Base-by-base conservation (phyloP, 495 filamentous ascomycete species). In the Chaetomium cochliodes region DNA sequence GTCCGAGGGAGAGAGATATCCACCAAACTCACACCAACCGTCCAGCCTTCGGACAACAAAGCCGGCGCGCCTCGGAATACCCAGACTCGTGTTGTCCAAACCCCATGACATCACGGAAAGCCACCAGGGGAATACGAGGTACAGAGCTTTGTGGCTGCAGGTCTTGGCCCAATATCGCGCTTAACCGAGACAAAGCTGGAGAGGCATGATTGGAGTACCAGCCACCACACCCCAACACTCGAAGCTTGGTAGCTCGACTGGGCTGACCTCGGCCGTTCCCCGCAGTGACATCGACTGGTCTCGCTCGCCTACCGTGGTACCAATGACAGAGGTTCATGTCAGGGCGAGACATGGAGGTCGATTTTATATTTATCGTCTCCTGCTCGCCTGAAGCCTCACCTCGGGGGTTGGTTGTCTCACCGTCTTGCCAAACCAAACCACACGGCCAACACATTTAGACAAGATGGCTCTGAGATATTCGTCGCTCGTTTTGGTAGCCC, bases 181-280 rank as follows among this genome's bases (percentile, higher is more conserved):
- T 41, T 60, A 60, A 47, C 47, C 59, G 47, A 62, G 59, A 33
- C 26, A 23, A 44, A 53, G 30, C 37, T 52, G 49, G 33, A 44
- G 59, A 0, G 28, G 0, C 59, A 42, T 62, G 59, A 62, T 51
- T 62, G 47, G 47, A 15, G 30, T 25, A 9, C 42, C 23, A 60
- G n/a, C 26, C 37, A 37, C 20, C 44, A 26, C 57, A 23, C 42
- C 23, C 15, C 18, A 8, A 37, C 55, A 13, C 39, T 33, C 12
- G 13, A 18, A 8, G 20, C 37, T n/a, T 58, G 55, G 5, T 7
- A 16, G 20, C 11, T 16, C 55, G 8, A 25, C 37, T 15, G 15
- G 37, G 37, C 39, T 58, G 55, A 6, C 28, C 3, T 30, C 3
- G 28, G 49, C 49, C 23, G 23, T 26, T 37, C 52, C 52, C 52